Percentiles rank a stretch among this genome's conserved stretches.
These are phyloP conservation scores for Mortierella polycephala DNA, from an alignment of 371 early-diverging fungal genomes.

Conservation along the genomic window DNA sequence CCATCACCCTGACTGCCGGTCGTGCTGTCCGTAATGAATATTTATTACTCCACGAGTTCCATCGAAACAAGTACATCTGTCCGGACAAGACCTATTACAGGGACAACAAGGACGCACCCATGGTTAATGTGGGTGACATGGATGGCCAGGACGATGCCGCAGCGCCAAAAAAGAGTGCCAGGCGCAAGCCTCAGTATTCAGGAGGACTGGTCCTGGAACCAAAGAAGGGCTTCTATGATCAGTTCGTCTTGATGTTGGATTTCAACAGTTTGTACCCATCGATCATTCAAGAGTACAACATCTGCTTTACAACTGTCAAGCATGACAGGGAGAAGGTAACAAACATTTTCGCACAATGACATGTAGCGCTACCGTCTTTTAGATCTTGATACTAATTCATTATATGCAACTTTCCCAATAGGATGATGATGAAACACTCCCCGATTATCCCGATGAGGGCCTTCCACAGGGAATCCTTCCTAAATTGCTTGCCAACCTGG, in stretches of 20 bases:
- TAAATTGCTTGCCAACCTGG: conserved; percentile 87
- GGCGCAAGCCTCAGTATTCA: conserved; percentile 92
- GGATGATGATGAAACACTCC: conserved; percentile 71
- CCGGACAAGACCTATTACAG: conserved; percentile 79
- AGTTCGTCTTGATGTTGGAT: conserved; percentile 96
- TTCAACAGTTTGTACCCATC: conserved; percentile 99
- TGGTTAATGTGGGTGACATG: conserved; percentile 3
- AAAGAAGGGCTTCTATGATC: conserved; percentile 97
- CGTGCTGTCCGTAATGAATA: conserved; percentile 99
- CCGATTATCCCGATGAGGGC: conserved; percentile 80
- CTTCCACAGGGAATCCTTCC: conserved; percentile 91
- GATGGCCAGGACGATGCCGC: conserved; percentile 54
- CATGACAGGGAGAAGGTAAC: conserved; percentile 55
- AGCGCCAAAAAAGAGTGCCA: conserved; percentile 58
- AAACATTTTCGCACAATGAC: no score
- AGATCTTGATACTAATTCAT: not conserved
- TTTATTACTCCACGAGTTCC: conserved; percentile 97
- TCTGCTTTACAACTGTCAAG: conserved; percentile 98
- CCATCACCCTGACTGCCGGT: conserved; percentile 87
- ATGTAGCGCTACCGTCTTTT: not conserved
- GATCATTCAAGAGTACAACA: conserved; percentile 99
- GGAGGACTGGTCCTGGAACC: conserved; percentile 99
- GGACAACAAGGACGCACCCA: conserved; percentile 16
- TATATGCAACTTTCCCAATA: conserved; percentile 16
- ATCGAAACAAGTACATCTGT: conserved; percentile 87